phyloP scores from a whole-genome alignment of 352 stramenopile genomes.

The Phytophthora palmivora region DNA sequence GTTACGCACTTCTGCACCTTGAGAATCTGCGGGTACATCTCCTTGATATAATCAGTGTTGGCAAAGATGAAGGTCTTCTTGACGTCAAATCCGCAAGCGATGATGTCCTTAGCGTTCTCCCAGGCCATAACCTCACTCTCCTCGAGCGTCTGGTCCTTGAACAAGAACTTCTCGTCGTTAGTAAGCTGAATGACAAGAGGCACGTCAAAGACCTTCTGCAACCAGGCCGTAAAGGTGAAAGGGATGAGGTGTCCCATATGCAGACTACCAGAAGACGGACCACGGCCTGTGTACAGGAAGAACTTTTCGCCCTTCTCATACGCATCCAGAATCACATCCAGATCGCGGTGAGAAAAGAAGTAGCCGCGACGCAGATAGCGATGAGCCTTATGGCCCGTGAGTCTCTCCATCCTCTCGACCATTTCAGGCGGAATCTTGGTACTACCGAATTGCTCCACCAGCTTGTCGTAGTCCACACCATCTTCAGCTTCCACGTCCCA shows the following conservation, averaged over 20 bases:
- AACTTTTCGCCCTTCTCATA: constrained; percentile 98
- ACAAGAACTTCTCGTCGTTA: constrained; percentile 99
- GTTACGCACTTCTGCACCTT: constrained; percentile 99
- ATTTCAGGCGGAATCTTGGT: constrained; percentile 94
- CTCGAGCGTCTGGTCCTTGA: constrained; percentile 96
- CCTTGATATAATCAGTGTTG: constrained; percentile 98
- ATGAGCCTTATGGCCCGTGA: constrained; percentile 95
- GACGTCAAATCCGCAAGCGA: constrained; percentile 96
- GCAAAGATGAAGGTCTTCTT: constrained; percentile 99
- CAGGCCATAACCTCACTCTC: constrained; percentile 94
- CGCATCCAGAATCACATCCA: constrained; percentile 95
- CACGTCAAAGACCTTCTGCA: constrained; percentile 98
- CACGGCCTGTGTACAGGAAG: constrained; percentile 99
- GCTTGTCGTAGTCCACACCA: constrained; percentile 99
- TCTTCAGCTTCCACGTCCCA: constrained; percentile 96
- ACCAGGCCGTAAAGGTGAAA: constrained; percentile 99
- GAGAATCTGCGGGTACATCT: constrained; percentile 99
- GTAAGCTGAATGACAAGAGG: constrained; percentile 99
- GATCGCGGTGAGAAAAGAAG: constrained; percentile 99
- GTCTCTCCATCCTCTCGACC: constrained; percentile 94
- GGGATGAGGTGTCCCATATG: constrained; percentile 99
- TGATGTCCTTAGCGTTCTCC: constrained; percentile 99
- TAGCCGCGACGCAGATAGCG: constrained; percentile 98
- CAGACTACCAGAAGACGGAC: constrained; percentile 96
- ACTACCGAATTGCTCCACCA: constrained; percentile 98